Conservation (phyloP, 2,329 filamentous ascomycete genomes). For the Arthrobotrys megalospora region DNA sequence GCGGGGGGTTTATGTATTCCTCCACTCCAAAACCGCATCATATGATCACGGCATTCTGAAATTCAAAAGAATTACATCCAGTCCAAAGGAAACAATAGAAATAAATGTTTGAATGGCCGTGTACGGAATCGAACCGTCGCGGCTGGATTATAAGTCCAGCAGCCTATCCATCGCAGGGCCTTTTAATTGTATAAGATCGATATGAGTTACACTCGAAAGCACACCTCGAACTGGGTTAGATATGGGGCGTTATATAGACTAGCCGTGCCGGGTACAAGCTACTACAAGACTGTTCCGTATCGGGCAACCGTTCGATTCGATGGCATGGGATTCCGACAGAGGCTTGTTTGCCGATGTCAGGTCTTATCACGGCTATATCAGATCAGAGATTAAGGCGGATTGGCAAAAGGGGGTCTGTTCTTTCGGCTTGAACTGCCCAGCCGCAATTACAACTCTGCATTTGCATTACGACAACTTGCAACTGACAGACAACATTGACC, state of each 20-base stretch:
- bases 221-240: no score
- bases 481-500: not conserved
- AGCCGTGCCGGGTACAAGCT: not conserved
- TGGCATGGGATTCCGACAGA: slow-evolving; percentile 17
- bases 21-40: no score
- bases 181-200: not conserved
- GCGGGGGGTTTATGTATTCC: not conserved
- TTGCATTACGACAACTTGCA: slow-evolving; percentile 14
- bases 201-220: not conserved
- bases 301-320: slow-evolving; percentile 6
- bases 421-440: slow-evolving; percentile 19
- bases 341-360: slow-evolving; percentile 36
- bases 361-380: slow-evolving; percentile 23
- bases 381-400: slow-evolving; percentile 2
- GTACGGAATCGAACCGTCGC: slow-evolving; percentile 23
- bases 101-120: not conserved
- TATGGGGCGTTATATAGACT: not conserved
- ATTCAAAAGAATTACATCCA: not conserved
- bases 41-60: not conserved
- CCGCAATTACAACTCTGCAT: not conserved
- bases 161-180: slow-evolving; percentile 13
- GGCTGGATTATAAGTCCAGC: slow-evolving; percentile 5
- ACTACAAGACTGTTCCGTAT: not conserved
- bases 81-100: not conserved
- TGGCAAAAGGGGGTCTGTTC: slow-evolving; percentile 25